Conservation (phyloP, 208 protist genomes). For the Trypanosomatidae sp. region DNA sequence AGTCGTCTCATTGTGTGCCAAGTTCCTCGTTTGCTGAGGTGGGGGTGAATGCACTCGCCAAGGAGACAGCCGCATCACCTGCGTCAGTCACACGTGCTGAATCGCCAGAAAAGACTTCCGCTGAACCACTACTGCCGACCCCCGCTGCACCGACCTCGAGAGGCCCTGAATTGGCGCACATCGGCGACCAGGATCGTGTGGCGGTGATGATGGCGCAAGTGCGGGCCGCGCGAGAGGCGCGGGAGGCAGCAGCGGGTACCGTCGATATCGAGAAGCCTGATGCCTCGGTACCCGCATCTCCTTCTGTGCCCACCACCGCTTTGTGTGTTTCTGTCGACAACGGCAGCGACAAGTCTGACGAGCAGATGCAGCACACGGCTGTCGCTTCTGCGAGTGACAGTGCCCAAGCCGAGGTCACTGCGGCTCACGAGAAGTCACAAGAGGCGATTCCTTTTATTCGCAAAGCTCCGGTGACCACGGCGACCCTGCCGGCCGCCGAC, state of each 20-base stretch:
- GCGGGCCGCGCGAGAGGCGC: constrained; percentile 37
- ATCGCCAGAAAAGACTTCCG: background rate
- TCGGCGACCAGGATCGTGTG: constrained; percentile 29
- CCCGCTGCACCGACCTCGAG: background rate
- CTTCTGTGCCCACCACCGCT: background rate
- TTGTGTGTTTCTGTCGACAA: background rate
- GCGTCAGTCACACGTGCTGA: background rate
- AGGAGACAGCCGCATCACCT: background rate
- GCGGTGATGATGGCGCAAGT: constrained; percentile 56
- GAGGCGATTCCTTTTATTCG: constrained; percentile 26
- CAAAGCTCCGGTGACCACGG: constrained; percentile 8
- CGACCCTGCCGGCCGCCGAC: background rate
- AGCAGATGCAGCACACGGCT: background rate
- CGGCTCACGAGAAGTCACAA: background rate
- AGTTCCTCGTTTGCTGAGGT: background rate
- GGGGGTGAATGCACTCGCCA: background rate
- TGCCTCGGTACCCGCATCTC: background rate
- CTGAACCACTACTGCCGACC: background rate
- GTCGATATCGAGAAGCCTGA: constrained; percentile 5
- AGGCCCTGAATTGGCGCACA: constrained; percentile 23
- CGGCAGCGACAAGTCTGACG: background rate
- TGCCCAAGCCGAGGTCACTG: background rate
- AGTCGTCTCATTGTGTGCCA: background rate
- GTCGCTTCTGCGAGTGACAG: background rate
- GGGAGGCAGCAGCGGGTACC: constrained; percentile 30